Evolutionary conservation across 148 eudicot species (phyloP), one percentile per base, ranked within the genome.

Genomic region (Silene conica): DNA sequence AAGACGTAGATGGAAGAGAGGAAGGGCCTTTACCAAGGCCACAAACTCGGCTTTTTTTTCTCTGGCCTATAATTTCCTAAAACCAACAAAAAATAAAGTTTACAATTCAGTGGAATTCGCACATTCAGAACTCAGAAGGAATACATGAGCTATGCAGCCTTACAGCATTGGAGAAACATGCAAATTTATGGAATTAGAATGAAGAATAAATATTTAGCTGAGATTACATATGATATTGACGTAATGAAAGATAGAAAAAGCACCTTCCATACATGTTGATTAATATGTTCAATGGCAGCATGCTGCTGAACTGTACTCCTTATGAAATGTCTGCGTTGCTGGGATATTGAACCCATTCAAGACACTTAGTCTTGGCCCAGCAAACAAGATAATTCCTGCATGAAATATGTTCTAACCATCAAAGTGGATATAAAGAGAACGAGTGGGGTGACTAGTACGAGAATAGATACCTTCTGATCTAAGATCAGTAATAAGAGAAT

Each of bases 261-360:
- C 83, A 82, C 99, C 99, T 96, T 84, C 99, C n/a, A n/a, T n/a
- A n/a, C 99, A 85, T 92, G 92, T 41, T 82, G 82, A 79, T 92
- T 92, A 70, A 96, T 92, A 80, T 96, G 99, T 66, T 90, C 86
- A 76, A 92, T 87, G 73, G 99, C 99, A 66, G 79, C 99, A 96
- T 72, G 96, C 92, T 20, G 86, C 87, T 50, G 97, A 86, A 77
- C 77, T 87, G 78, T 96, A 96, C 80, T 96, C 99, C 62, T 86
- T 89, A 72, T 89, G 97, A 48, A 92, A 87, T 63, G 99, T 86
- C 10, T 65, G 80, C 48, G 89, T 88, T 80, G 83, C 86, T 65
- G 87, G 90, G 75, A 92, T 77, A 78, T 82, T 85, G 52, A 92
- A 74, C 67, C 79, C 83, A 19, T 81, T 67, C 75, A 84, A 26